Evolutionary conservation across 78 protist species (phyloP).

Genomic region (Isochrysis galbana): DNA sequence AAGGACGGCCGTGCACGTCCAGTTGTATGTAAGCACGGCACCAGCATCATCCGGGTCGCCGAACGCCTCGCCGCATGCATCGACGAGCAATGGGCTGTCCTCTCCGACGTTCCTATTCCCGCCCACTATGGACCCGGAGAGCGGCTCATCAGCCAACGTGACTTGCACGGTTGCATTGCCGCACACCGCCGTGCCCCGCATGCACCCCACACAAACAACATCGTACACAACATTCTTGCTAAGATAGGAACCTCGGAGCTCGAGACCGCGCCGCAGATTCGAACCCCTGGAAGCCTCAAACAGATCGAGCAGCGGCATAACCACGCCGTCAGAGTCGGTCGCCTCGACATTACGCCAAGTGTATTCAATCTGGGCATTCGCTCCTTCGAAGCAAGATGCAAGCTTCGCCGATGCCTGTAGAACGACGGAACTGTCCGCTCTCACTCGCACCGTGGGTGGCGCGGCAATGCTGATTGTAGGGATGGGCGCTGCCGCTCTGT

Average conservation of each 20-base stretch:
- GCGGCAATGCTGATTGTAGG: neutral
- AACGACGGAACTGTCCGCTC: neutral
- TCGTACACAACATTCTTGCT: neutral
- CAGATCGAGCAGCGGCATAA: neutral
- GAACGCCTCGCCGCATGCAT: no score
- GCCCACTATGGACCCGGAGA: no score
- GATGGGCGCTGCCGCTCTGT: neutral
- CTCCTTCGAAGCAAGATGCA: neutral
- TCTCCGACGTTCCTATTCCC: no score
- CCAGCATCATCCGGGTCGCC: no score
- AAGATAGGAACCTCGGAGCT: neutral
- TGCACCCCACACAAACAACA: neutral
- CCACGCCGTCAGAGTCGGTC: neutral
- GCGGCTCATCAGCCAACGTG: neutral
- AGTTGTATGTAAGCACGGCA: no score
- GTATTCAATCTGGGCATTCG: neutral
- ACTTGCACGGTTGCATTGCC: neutral
- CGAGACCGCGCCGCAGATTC: neutral
- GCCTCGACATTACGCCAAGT: neutral
- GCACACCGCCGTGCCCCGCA: no score
- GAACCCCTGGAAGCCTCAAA: neutral
- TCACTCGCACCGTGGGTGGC: neutral
- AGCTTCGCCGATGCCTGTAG: neutral
- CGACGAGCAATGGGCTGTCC: no score
- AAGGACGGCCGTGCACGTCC: no score